Conservation (phyloP, 2,329 filamentous ascomycete genomes). For the Apiospora phragmitis region DNA sequence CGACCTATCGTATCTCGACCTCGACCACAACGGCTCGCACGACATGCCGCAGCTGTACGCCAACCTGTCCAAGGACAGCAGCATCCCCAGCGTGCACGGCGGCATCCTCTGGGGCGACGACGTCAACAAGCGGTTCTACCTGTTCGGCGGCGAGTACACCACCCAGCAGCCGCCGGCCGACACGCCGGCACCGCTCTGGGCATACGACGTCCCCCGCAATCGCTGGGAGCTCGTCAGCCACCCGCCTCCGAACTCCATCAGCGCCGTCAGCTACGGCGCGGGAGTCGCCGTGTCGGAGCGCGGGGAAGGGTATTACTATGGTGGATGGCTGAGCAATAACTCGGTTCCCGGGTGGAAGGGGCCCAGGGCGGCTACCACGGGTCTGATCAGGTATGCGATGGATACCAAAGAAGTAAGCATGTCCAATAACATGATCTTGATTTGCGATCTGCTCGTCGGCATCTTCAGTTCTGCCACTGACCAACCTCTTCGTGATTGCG, state of each 20-base stretch:
- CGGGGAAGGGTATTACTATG: slow-evolving; percentile 62
- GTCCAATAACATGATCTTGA: background rate
- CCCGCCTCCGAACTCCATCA: slow-evolving; percentile 36
- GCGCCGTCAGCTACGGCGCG: slow-evolving; percentile 56
- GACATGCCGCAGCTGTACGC: slow-evolving; percentile 43
- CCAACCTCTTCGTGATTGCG: background rate
- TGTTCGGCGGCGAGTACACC: slow-evolving; percentile 60
- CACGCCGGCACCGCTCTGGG: slow-evolving; percentile 42
- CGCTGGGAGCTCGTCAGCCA: slow-evolving; percentile 51
- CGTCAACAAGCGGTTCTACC: slow-evolving; percentile 63
- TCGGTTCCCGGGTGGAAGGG: slow-evolving; percentile 54
- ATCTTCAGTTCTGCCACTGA: background rate
- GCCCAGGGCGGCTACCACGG: slow-evolving; percentile 46
- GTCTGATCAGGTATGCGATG: slow-evolving; percentile 59
- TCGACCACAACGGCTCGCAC: slow-evolving; percentile 11
- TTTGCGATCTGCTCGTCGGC: background rate
- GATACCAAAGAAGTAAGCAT: slow-evolving; percentile 43
- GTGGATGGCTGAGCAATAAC: slow-evolving; percentile 59
- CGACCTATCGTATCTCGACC: slow-evolving; percentile 15
- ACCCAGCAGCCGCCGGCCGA: slow-evolving; percentile 44
- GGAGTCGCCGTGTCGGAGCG: slow-evolving; percentile 53
- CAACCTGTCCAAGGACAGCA: slow-evolving; percentile 59
- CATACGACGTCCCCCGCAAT: slow-evolving; percentile 58
- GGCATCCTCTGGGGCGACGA: slow-evolving; percentile 59
- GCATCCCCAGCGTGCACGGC: slow-evolving; percentile 49